Conservation (phyloP, 140 eudicot genomes). For the Stevia rebaudiana region DNA sequence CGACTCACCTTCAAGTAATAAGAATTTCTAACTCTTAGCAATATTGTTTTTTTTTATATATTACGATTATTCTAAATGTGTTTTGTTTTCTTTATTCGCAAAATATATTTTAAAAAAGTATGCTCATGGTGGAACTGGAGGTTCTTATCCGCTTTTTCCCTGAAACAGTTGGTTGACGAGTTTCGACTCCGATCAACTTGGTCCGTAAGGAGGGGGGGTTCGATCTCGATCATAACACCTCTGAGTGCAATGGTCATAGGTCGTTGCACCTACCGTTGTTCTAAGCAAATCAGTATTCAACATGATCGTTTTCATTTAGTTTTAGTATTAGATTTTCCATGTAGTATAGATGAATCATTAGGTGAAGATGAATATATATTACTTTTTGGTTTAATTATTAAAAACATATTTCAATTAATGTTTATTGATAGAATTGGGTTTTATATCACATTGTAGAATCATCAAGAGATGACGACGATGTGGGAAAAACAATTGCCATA, state of each 20-base stretch:
- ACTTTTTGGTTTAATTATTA: neutral
- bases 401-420: neutral
- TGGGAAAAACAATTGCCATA: conserved; percentile 71
- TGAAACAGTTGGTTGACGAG: no score
- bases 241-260: no score
- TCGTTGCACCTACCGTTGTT: no score
- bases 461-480: conserved; percentile 38
- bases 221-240: no score
- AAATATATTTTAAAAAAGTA: neutral
- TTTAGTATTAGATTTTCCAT: neutral
- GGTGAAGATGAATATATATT: neutral
- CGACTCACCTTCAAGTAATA: conserved; percentile 50
- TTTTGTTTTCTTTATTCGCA: neutral
- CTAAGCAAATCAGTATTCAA: neutral
- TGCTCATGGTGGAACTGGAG: neutral
- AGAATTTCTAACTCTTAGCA: neutral
- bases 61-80: neutral
- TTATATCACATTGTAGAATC: conserved; percentile 31
- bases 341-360: neutral
- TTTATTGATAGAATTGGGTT: neutral
- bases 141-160: no score
- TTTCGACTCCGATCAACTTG: no score
- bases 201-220: no score
- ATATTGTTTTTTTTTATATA: neutral
- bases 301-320: neutral